A percentile compares a stretch with the other conserved stretches of the same genome.
Evolutionary conservation across 179 eudicot species (phyloP).

Genomic region (Silene noctiflora): DNA sequence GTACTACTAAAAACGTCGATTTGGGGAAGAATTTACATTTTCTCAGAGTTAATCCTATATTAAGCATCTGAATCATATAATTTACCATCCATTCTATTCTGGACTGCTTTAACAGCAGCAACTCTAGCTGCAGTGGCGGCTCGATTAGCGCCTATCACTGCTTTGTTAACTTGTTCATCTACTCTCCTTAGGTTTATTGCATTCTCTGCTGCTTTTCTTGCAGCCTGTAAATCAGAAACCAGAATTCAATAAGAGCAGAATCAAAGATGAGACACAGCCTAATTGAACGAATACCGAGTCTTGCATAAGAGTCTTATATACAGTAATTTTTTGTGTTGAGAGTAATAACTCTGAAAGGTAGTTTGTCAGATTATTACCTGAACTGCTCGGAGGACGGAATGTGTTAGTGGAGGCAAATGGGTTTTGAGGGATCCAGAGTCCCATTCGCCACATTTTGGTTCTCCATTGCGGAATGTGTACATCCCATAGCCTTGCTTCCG

Average conservation of each 20-base stretch:
- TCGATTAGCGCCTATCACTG: slow-evolving; percentile 71
- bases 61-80: slow-evolving; percentile 50
- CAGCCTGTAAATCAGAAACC: slow-evolving; percentile 43
- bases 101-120: slow-evolving; percentile 88
- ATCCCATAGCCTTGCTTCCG: slow-evolving; percentile 78
- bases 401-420: slow-evolving; percentile 41
- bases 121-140: slow-evolving; percentile 94
- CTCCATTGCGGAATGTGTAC: slow-evolving; percentile 75
- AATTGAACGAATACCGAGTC: too few species aligned
- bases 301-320: too few species aligned
- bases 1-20: slow-evolving; percentile 1
- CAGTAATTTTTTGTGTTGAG: too few species aligned
- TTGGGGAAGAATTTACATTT: slow-evolving; percentile 26
- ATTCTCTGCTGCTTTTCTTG: slow-evolving; percentile 75
- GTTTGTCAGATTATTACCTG: slow-evolving; percentile 40
- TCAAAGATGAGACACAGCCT: neutral
- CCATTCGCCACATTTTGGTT: slow-evolving; percentile 74
- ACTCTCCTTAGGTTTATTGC: slow-evolving; percentile 59
- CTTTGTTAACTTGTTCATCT: slow-evolving; percentile 79
- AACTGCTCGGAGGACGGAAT: slow-evolving; percentile 67
- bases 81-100: slow-evolving; percentile 58
- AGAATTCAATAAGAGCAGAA: neutral
- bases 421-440: slow-evolving; percentile 62
- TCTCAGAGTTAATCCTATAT: slow-evolving; percentile 20
- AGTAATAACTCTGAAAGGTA: too few species aligned